Conservation (phyloP, 2,329 filamentous ascomycete genomes). For the Aspergillus eucalypticola region DNA sequence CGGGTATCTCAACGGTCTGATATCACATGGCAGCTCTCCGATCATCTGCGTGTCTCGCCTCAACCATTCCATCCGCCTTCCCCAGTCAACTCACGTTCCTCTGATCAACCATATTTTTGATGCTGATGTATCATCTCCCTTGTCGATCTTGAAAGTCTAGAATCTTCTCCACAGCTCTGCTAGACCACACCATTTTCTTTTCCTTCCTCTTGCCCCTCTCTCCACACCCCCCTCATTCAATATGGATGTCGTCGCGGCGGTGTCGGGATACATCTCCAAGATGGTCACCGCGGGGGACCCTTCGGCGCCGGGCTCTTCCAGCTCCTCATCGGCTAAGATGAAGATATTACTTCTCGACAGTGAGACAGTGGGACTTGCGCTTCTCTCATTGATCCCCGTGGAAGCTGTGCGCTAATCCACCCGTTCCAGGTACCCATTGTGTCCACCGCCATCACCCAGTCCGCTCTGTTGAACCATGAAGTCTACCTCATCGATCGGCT, state of each 20-base stretch:
- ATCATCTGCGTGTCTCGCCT: not conserved
- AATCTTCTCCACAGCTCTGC: not conserved
- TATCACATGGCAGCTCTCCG: conserved; percentile 11
- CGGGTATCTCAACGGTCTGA: not conserved
- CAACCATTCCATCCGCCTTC: not conserved
- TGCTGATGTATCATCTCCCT: not conserved
- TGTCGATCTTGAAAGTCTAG: not conserved
- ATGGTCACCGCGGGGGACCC: conserved; percentile 83
- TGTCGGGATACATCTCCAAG: conserved; percentile 93
- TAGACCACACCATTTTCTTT: not conserved
- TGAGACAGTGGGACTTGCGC: conserved; percentile 71
- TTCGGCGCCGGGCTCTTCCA: conserved; percentile 57
- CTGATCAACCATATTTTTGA: not conserved
- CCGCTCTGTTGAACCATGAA: conserved; percentile 89
- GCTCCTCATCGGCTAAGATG: conserved; percentile 81
- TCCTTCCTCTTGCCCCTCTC: not conserved
- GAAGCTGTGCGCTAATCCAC: conserved; percentile 22
- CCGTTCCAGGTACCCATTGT: conserved; percentile 72
- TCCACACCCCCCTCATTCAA: conserved; percentile 26
- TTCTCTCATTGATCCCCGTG: conserved; percentile 4
- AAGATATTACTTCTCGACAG: conserved; percentile 93
- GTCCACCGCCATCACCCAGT: conserved; percentile 94
- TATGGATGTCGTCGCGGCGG: conserved; percentile 94
- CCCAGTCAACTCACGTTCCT: not conserved
- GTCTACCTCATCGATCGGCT: conserved; percentile 96